A percentile compares a stretch with the other conserved stretches of the same genome.
Evolutionary conservation across 2,329 filamentous ascomycete genomes (phyloP).

Genomic region (Hypoxylon sp.): DNA sequence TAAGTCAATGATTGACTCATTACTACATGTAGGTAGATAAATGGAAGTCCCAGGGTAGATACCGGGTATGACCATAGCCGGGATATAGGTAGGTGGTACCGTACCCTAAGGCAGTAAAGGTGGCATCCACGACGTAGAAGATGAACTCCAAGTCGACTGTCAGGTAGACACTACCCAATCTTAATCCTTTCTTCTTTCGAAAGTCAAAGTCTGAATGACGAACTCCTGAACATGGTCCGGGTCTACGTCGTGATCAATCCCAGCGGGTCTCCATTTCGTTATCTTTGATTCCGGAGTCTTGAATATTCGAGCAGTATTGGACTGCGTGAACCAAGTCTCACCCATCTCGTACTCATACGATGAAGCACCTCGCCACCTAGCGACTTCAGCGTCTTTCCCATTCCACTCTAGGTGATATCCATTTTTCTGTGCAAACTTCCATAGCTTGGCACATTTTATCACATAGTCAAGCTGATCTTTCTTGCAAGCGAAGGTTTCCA

Average conservation of each 20-base stretch:
- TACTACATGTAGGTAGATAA: not conserved
- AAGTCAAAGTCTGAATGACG: slow-evolving; percentile 28
- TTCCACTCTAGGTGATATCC: slow-evolving; percentile 39
- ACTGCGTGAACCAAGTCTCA: slow-evolving; percentile 3
- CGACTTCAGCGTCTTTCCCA: slow-evolving; percentile 28
- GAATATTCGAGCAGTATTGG: slow-evolving; percentile 5
- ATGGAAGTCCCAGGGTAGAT: too few species aligned
- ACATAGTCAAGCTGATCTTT: slow-evolving; percentile 39
- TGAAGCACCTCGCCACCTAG: slow-evolving; percentile 37
- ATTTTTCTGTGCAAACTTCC: slow-evolving; percentile 39
- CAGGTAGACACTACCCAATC: too few species aligned
- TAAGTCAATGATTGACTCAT: too few species aligned
- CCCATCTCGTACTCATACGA: slow-evolving; percentile 33
- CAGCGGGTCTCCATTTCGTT: slow-evolving; percentile 25
- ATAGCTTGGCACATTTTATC: slow-evolving; percentile 40
- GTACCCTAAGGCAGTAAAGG: too few species aligned
- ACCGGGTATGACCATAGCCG: too few species aligned
- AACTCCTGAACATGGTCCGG: slow-evolving; percentile 31
- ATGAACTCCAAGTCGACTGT: too few species aligned
- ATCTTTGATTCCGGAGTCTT: slow-evolving; percentile 1
- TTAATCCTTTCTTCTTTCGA: slow-evolving; percentile 15
- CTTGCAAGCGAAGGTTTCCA: slow-evolving; percentile 42
- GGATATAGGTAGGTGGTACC: too few species aligned
- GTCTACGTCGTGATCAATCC: not conserved
- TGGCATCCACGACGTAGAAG: too few species aligned